Base-by-base conservation (phyloP, 116 monocot genomes). In the Thalassia testudinum region DNA sequence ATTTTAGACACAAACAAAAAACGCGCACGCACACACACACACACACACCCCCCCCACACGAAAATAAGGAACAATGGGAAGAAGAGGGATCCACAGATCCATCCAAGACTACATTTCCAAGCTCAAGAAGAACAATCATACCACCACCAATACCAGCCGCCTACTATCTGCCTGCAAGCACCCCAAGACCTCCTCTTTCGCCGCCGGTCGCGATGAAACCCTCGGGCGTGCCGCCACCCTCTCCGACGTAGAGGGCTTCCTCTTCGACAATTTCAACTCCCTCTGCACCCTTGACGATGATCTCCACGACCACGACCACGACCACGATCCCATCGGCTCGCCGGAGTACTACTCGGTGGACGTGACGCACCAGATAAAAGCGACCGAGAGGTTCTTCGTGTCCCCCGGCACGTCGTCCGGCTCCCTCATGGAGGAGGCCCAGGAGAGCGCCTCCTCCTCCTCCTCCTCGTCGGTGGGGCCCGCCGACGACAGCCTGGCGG, bases 91-190 rank as follows among this genome's bases (percentile, higher is more conserved):
- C 25, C 62, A 60, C 8, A 79, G 53, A 45, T 83, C 72, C 21
- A 29, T 92, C 43, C 52, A 65, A 13, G 22, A 68, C 37, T 80
- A 73, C 67, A 48, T 83, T 44, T 72, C 80, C 10, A 92, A 71
- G 59, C 77, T 92, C 37, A 83, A 70, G 67, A 86, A 70, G 61
- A 28, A 52, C 4, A 49, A 56, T 11, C 56, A 52, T 0, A 37
- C 24, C 7, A 53, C 28, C 18, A 30, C 56, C 43, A 24, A 59
- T 47, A 40, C 77, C 47, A 63, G 54, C 63, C 42, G 70, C 43
- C 56, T 92, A 23, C 54, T 83, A 17, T 83, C 80, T n/a, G 68
- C 77, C 12, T 92, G 92, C 68, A 86, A 83, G 66, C 69, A 80
- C 70, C 83, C 87, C 15, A 92, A 54, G 51, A 86, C 92, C n/a